These are phyloP conservation scores for Fusarium caatingaense DNA, from an alignment of 2,329 filamentous ascomycete species.

Conservation along the genomic window DNA sequence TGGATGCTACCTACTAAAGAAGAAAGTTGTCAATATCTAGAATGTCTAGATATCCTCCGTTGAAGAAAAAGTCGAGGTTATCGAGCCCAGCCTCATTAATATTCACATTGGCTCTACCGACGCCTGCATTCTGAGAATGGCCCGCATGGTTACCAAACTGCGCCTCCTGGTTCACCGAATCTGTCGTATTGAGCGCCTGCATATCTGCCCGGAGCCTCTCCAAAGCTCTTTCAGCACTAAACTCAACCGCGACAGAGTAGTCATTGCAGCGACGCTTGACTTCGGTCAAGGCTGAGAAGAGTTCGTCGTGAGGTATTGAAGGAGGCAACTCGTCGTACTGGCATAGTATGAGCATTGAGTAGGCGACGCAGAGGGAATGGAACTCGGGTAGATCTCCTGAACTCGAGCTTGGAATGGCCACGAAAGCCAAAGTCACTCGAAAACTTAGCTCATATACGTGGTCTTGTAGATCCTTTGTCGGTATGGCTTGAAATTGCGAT, in stretches of 20 bases:
- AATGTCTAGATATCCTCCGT: conserved; percentile 25
- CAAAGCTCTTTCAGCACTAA: conserved; percentile 27
- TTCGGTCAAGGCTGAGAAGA: conserved; percentile 8
- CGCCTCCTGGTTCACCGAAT: neutral
- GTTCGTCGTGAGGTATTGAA: neutral
- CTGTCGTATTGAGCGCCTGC: neutral
- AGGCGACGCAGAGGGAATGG: conserved; percentile 23
- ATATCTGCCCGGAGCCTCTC: conserved; percentile 13
- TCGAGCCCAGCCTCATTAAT: conserved; percentile 12
- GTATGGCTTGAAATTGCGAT: conserved; percentile 5
- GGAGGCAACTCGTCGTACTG: conserved; percentile 21
- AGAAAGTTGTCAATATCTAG: conserved; percentile 25
- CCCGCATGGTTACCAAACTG: neutral
- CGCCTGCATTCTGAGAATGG: neutral
- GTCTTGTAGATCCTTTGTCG: conserved; percentile 11
- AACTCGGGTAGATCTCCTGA: conserved; percentile 28
- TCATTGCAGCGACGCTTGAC: conserved; percentile 19
- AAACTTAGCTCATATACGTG: conserved; percentile 22
- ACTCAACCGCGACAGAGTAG: conserved; percentile 20
- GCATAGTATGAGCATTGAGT: conserved; percentile 25
- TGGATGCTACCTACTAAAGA: neutral
- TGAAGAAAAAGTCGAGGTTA: conserved; percentile 29
- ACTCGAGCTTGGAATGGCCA: conserved; percentile 14
- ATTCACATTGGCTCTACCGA: neutral
- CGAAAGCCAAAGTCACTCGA: conserved; percentile 21